Evolutionary conservation across 75 land plant species (phyloP).

Genomic region (Sequoia sempervirens): DNA sequence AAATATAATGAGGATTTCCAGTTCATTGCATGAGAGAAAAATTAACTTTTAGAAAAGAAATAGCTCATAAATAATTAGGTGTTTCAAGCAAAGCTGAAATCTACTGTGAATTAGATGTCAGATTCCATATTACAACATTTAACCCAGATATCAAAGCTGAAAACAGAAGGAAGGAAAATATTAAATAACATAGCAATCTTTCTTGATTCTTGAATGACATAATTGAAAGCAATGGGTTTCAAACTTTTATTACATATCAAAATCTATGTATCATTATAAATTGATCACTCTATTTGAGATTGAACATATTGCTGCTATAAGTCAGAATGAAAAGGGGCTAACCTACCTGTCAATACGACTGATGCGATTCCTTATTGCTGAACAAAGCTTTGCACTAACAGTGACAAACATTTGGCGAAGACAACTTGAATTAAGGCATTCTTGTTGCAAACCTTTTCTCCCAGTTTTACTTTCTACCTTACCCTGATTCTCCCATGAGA

Average conservation of each 20-base stretch:
- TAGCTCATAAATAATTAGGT: too few species aligned
- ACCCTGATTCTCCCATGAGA: background rate
- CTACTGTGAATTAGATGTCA: background rate
- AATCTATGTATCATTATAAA: background rate
- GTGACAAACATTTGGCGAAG: conserved; percentile 9
- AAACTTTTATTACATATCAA: background rate
- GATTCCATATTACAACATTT: background rate
- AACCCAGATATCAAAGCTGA: background rate
- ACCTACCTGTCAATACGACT: conserved; percentile 26
- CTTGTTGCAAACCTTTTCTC: conserved; percentile 1
- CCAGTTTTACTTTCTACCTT: background rate
- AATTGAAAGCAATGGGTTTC: background rate
- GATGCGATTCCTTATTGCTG: too few species aligned
- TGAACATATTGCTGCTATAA: too few species aligned
- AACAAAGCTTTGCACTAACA: too few species aligned
- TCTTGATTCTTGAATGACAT: background rate
- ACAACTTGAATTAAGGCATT: background rate
- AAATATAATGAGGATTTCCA: too few species aligned
- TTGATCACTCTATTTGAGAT: background rate
- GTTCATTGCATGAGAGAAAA: too few species aligned
- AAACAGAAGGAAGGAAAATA: background rate
- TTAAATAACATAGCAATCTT: too few species aligned
- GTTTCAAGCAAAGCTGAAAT: background rate
- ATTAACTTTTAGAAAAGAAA: too few species aligned
- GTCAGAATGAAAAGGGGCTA: background rate